Conservation (phyloP, 257 asterid species). For the Agastache rugosa region DNA sequence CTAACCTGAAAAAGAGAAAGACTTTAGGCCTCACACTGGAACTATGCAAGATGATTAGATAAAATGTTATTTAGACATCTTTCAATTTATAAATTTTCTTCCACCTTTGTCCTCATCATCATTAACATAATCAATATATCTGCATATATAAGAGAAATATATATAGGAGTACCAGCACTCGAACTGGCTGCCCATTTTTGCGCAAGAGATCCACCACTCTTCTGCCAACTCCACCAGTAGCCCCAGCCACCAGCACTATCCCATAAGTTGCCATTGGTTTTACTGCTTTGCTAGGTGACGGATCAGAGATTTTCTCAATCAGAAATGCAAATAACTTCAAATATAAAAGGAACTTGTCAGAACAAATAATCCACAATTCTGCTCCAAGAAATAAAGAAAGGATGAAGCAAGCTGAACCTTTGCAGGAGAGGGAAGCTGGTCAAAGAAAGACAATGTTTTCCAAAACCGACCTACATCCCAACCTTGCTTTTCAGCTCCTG, state of each 20-base stretch:
- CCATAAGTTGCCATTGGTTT: constrained; percentile 71
- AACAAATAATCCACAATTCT: constrained; percentile 16
- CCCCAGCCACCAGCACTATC: constrained; percentile 87
- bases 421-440: constrained; percentile 95
- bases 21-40: constrained; percentile 22
- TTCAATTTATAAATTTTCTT: background rate
- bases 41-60: constrained; percentile 13
- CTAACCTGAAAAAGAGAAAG: constrained; percentile 64
- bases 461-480: constrained; percentile 95
- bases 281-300: constrained; percentile 74
- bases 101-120: background rate
- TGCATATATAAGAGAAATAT: constrained; percentile 2
- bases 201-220: constrained; percentile 83
- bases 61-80: constrained; percentile 19
- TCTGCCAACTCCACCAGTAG: constrained; percentile 98
- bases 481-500: constrained; percentile 72
- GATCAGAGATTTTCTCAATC: constrained; percentile 88
- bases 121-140: constrained; percentile 6
- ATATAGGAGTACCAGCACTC: constrained; percentile 66
- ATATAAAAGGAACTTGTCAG: constrained; percentile 49
- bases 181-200: constrained; percentile 66
- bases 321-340: constrained; percentile 84
- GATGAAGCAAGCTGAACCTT: constrained; percentile 59
- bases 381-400: constrained; percentile 5
- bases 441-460: constrained; percentile 84